Evolutionary conservation across 1,139 yeast genomes (phyloP).

Genomic region (Kurtzmaniella natalensis): DNA sequence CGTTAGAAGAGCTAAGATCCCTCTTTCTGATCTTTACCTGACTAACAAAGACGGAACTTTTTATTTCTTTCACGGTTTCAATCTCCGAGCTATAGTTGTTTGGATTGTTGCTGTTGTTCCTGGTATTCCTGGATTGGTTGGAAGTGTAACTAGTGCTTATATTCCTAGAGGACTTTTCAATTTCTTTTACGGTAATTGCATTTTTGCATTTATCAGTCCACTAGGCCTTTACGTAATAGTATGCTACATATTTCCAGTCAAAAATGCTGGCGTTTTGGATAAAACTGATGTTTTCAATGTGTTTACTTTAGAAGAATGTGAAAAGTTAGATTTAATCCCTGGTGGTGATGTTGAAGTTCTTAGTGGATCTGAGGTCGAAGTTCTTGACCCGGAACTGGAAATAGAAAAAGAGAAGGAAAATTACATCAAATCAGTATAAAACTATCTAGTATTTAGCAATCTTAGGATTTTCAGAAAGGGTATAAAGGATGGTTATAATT

Average conservation of each 20-base stretch:
- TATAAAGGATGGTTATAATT: no score
- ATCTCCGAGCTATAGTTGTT: constrained; percentile 26
- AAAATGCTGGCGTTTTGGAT: constrained; percentile 11
- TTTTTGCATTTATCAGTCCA: constrained; percentile 37
- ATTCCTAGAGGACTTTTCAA: constrained; percentile 29
- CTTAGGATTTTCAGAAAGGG: no score
- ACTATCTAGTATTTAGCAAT: no score
- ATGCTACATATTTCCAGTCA: constrained; percentile 31
- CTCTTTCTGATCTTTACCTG: constrained; percentile 13
- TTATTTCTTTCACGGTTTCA: constrained; percentile 27
- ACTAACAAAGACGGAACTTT: constrained; percentile 10
- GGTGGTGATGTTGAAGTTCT: constrained; percentile 4
- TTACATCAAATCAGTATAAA: no score
- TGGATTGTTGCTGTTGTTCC: constrained; percentile 19
- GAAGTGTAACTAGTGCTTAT: constrained; percentile 4
- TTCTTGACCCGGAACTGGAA: background rate
- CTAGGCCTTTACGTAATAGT: constrained; percentile 31
- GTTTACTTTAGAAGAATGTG: constrained; percentile 14
- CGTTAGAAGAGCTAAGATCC: constrained; percentile 11
- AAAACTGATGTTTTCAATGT: constrained; percentile 15
- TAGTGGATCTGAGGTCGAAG: background rate
- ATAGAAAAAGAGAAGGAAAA: background rate
- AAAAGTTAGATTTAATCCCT: constrained; percentile 6
- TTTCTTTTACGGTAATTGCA: constrained; percentile 34
- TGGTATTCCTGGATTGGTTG: constrained; percentile 15